Evolutionary conservation across 2,329 filamentous ascomycete genomes (phyloP).

Genomic region (Massarina eburnea): DNA sequence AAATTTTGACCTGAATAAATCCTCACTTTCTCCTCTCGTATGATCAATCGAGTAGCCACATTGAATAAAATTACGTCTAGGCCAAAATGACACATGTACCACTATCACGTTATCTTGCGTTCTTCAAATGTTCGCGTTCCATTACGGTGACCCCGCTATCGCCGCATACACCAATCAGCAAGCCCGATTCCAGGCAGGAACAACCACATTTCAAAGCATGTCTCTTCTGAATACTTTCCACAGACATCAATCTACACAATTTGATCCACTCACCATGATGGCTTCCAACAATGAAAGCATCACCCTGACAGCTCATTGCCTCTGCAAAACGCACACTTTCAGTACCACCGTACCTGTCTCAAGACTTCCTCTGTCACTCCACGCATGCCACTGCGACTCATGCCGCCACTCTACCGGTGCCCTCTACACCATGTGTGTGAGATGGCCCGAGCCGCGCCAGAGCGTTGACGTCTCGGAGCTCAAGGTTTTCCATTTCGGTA

Average conservation of each 20-base stretch:
- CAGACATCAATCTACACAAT: neutral
- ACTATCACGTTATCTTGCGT: constrained; percentile 9
- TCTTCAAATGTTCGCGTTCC: neutral
- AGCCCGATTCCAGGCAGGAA: neutral
- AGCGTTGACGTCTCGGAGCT: constrained; percentile 36
- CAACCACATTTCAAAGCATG: neutral
- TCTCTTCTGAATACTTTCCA: neutral
- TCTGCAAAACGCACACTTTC: constrained; percentile 51
- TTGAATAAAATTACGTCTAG: too few species aligned
- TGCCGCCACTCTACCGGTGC: constrained; percentile 52
- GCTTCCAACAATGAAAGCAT: constrained; percentile 15
- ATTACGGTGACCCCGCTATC: constrained; percentile 3
- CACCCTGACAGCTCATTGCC: constrained; percentile 46
- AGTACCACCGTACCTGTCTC: constrained; percentile 34
- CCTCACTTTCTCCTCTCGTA: too few species aligned
- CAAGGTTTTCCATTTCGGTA: constrained; percentile 42
- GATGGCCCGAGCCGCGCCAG: constrained; percentile 43
- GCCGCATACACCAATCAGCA: constrained; percentile 2
- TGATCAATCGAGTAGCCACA: too few species aligned
- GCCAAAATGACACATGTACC: too few species aligned
- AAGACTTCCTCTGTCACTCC: constrained; percentile 46
- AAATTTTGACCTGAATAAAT: too few species aligned
- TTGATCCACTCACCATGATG: constrained; percentile 8
- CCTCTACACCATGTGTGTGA: constrained; percentile 41
- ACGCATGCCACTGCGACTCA: constrained; percentile 54